phyloP scores from a whole-genome alignment of 306 rosid species.

The Delonix regia region DNA sequence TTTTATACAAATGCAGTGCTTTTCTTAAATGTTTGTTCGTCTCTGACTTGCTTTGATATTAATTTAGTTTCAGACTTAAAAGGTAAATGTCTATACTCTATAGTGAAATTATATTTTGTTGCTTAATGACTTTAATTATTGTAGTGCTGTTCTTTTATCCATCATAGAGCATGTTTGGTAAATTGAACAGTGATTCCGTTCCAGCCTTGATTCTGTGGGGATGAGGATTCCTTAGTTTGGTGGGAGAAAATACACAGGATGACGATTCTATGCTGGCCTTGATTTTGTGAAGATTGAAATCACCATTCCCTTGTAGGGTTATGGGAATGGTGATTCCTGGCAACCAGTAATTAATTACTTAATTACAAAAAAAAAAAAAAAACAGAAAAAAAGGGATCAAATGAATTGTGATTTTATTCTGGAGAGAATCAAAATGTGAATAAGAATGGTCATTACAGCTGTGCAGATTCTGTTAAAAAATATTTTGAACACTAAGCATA shows the following conservation, averaged over 20 bases:
- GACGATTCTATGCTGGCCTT: neutral
- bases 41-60: constrained; percentile 12
- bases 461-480: neutral
- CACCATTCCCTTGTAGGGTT: neutral
- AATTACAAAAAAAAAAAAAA: no score
- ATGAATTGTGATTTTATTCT: no score
- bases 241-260: neutral
- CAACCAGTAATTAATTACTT: no score
- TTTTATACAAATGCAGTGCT: neutral
- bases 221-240: neutral
- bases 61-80: neutral
- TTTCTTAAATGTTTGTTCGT: constrained; percentile 5
- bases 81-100: neutral
- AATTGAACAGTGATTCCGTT: neutral
- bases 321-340: no score
- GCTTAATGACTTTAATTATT: neutral
- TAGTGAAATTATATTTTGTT: neutral
- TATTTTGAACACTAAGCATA: no score
- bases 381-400: no score
- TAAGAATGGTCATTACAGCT: neutral
- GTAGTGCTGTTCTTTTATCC: neutral
- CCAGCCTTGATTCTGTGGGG: neutral
- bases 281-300: neutral
- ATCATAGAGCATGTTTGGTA: neutral
- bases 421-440: neutral